These are phyloP conservation scores for Carallia brachiata DNA, from an alignment of 345 rosid genomes.

Conservation along the genomic window DNA sequence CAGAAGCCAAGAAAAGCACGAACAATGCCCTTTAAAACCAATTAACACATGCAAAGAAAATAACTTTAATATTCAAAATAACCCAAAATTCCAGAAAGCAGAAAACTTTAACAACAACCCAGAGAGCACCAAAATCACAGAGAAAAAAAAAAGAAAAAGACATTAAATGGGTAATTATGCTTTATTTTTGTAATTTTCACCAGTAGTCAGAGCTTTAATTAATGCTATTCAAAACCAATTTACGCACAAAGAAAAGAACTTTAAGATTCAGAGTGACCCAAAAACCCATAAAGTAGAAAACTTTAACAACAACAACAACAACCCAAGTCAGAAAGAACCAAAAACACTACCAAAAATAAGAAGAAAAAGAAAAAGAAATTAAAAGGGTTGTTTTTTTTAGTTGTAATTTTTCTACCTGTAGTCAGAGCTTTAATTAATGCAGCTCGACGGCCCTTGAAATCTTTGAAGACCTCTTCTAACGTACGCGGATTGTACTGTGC, in stretches of 20 bases:
- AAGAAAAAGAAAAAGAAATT: neutral
- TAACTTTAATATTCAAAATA: no score
- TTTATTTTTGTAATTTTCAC: neutral
- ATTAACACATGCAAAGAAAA: no score
- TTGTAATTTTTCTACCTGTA: slow-evolving; percentile 6
- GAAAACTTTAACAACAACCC: neutral
- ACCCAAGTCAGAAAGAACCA: neutral
- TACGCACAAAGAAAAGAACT: no score
- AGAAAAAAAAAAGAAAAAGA: neutral
- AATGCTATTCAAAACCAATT: no score
- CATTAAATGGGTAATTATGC: no score
- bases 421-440: slow-evolving; percentile 27
- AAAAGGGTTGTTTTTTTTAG: neutral
- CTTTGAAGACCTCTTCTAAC: slow-evolving; percentile 30
- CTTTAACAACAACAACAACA: neutral
- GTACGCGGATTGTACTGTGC: slow-evolving; percentile 23
- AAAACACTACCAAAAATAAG: neutral
- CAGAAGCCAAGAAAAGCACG: no score
- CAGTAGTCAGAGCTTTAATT: slow-evolving; percentile 26
- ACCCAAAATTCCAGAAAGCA: no score
- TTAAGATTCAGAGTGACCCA: neutral
- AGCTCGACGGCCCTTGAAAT: slow-evolving; percentile 24
- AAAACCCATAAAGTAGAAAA: neutral
- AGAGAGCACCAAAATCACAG: neutral
- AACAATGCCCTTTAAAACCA: no score